Evolutionary conservation across 345 rosid species (phyloP), one percentile per base, ranked within the genome.

Genomic region (Bretschneidera sinensis): DNA sequence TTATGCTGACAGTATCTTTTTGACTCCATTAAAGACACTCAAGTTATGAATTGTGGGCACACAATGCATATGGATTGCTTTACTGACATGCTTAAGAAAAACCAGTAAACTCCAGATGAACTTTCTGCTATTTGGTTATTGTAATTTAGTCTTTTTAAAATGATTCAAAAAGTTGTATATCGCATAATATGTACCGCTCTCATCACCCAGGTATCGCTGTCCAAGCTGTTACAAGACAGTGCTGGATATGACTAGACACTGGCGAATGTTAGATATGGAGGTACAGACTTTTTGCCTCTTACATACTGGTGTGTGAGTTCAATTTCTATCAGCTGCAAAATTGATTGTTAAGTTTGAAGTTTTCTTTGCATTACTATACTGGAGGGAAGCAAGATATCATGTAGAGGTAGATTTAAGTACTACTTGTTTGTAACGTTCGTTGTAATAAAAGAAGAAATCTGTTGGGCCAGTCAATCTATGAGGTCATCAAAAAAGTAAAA

Each of bases 41-140:
- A 21, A 14, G 77, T 87, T 57, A 67, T 87, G 85, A 75, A 57
- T 3, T 87, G 96, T 59, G 96, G 96, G 54, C 97, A 85, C 68
- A 77, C 92, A 34, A 85, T 91, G 78, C 96, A 87, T 57, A 17
- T 13, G 59, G 83, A 74, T 33, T 91, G 97, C 76, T 70, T 70
- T 50, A 0, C 6, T 1, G 72, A 78, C 74, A 91, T 87, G 96
- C 60, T 60, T 8, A 15, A 39, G 10, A 69, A 70, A 66, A 69
- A 82, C 35, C 79, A 76, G 92, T 90, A 78, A 72, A 24, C 20
- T 53, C n/a, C 62, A 54, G 47, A 59, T 21, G 43, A 22, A 62
- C 21, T 51, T 28, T 28, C 6, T 53, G 56, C 43, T 55, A 33
- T 48, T 34, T 60, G 16, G 18, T 23, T 65, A 1, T 55, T 43